These are phyloP conservation scores for Lactarius quietus DNA, from an alignment of 768 basidiomycete species.

Conservation along the genomic window DNA sequence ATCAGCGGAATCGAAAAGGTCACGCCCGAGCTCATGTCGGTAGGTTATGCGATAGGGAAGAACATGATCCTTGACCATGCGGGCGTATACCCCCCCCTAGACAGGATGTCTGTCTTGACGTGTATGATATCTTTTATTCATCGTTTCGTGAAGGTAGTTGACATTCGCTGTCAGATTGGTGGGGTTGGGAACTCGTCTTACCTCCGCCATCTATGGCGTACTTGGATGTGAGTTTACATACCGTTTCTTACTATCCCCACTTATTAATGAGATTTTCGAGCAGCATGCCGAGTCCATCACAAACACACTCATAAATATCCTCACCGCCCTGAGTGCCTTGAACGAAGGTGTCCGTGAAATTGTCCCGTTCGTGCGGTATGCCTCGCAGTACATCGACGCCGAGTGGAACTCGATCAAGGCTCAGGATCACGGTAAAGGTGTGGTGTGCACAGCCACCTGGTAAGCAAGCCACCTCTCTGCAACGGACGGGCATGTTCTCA, in stretches of 20 bases:
- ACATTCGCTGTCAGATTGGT: constrained; percentile 62
- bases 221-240: constrained; percentile 45
- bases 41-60: constrained; percentile 73
- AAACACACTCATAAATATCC: constrained; percentile 62
- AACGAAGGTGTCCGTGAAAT: constrained; percentile 78
- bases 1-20: constrained; percentile 64
- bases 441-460: constrained; percentile 91
- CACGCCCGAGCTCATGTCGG: constrained; percentile 72
- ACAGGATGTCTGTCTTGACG: constrained; percentile 74
- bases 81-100: constrained; percentile 66
- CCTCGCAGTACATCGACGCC: constrained; percentile 71
- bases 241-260: not conserved
- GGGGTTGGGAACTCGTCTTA: constrained; percentile 78
- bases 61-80: constrained; percentile 63
- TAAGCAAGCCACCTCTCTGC: constrained; percentile 31
- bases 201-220: constrained; percentile 65
- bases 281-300: constrained; percentile 61
- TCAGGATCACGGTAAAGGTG: constrained; percentile 68
- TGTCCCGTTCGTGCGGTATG: constrained; percentile 80
- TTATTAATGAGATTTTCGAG: constrained; percentile 7
- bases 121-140: constrained; percentile 46
- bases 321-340: constrained; percentile 67
- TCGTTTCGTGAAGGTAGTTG: not conserved
- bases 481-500: not conserved
- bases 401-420: constrained; percentile 64